phyloP scores from a whole-genome alignment of 345 rosid genomes.

The Euclidium syriacum region DNA sequence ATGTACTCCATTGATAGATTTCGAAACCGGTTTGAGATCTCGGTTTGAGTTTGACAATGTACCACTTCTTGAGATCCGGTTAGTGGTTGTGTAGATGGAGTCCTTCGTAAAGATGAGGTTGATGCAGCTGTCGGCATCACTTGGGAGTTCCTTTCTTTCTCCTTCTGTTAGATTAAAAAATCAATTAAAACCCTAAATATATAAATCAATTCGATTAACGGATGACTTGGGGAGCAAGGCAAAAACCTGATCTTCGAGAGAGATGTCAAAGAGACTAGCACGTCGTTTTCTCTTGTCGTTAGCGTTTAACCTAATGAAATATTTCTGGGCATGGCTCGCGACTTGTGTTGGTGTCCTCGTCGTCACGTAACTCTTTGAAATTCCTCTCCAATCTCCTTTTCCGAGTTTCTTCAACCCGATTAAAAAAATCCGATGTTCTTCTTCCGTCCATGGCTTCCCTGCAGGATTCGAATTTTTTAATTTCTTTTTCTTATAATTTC shows the following conservation, averaged over 20 bases:
- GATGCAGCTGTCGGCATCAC: constrained; percentile 1
- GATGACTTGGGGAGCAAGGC: constrained; percentile 5
- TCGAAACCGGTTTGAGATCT: constrained; percentile 22
- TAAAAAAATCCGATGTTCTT: constrained; percentile 51
- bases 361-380: constrained; percentile 44
- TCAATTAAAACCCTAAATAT: background rate
- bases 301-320: constrained; percentile 39
- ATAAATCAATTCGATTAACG: background rate
- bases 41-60: constrained; percentile 18
- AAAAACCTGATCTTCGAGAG: constrained; percentile 26
- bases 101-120: background rate
- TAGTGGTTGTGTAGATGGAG: background rate
- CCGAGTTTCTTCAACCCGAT: constrained; percentile 45
- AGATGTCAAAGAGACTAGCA: constrained; percentile 55
- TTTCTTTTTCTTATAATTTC: background rate
- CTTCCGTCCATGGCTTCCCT: constrained; percentile 71
- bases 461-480: background rate
- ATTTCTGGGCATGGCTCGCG: constrained; percentile 77
- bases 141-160: constrained; percentile 3
- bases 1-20: constrained; percentile 19
- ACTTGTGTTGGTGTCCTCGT: constrained; percentile 62
- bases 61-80: constrained; percentile 13
- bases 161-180: background rate
- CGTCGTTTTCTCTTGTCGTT: constrained; percentile 45
- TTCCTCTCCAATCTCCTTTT: constrained; percentile 74